These are phyloP conservation scores for Aureoboletus auriporus DNA, from an alignment of 768 basidiomycete genomes.

Conservation along the genomic window DNA sequence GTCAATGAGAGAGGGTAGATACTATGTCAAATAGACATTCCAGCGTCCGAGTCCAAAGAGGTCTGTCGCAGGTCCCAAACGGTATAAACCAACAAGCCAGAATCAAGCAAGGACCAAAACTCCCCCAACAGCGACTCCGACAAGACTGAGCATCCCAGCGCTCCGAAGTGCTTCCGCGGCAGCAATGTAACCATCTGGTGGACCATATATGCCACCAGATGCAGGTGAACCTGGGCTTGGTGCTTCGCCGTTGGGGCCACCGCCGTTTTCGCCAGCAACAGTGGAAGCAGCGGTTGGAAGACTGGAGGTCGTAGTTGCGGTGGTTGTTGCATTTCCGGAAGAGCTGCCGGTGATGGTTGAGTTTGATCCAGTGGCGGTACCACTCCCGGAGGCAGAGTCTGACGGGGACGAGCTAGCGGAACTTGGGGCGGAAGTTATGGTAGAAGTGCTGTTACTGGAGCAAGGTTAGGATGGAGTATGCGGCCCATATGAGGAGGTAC, in stretches of 20 bases:
- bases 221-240: conserved; percentile 55
- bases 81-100: conserved; percentile 12
- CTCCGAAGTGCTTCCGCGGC: conserved; percentile 48
- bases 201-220: conserved; percentile 52
- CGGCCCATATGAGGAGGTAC: conserved; percentile 21
- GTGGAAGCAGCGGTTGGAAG: conserved; percentile 55
- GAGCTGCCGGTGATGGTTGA: conserved; percentile 13
- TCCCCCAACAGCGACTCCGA: conserved; percentile 48
- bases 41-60: conserved; percentile 20
- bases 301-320: conserved; percentile 9
- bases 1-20: conserved; percentile 25
- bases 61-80: conserved; percentile 6
- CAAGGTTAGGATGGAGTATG: conserved; percentile 37
- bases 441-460: conserved; percentile 38
- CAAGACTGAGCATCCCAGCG: conserved; percentile 39
- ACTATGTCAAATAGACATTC: conserved; percentile 17
- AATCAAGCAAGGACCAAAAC: conserved; percentile 42
- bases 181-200: conserved; percentile 62
- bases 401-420: conserved; percentile 21
- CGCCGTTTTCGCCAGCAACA: conserved; percentile 48
- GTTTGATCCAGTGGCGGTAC: conserved; percentile 17
- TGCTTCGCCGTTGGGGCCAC: conserved; percentile 39
- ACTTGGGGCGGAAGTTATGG: conserved; percentile 45
- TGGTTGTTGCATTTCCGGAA: conserved; percentile 31
- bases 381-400: conserved; percentile 16